Evolutionary conservation across 495 filamentous ascomycete genomes (phyloP), one percentile per base, ranked within the genome.

Genomic region (Daldinia concentrica): DNA sequence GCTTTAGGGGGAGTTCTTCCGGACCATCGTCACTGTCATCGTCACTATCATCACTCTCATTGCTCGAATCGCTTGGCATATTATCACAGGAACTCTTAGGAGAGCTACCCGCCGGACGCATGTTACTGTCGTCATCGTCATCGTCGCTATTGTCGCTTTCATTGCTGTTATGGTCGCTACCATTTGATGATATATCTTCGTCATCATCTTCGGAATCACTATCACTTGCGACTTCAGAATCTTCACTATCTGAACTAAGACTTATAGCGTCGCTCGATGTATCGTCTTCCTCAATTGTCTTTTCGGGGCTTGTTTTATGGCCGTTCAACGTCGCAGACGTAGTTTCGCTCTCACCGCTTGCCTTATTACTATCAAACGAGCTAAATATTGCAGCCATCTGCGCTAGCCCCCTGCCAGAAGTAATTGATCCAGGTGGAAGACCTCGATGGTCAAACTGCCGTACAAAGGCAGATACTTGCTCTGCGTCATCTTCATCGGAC

Each of bases 401-500:
- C 11, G 57, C 62, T 15, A 81, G 62, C 17, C 82, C 81, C 8
- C 78, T 81, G 1, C 82, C 81, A 14, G 78, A 81, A 15, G 80
- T 66, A 41, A 86, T 83, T 6, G 85, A 85, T 11, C 85, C 85
- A 8, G 80, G 72, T 6, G 85, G 85, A 36, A 86, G 81, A 0
- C 85, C 85, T 51, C 83, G 78, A 15, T 80, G 73, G 63, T 87
- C 85, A 58, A 80, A 86, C 59, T 81, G 74, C 58, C 77, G 79
- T 52, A 80, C 66, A 27, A 79, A 48, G 6, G 74, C 77, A 9
- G 67, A 67, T 4, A 79, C 74, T 8, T 77, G 72, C 12, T 76
- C 77, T 6, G 70, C 78, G 8, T 78, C 75, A 26, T 77, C 77
- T 1, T 75, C 73, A 14, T 71, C 66, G 9, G 43, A 45, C 15